Conservation (phyloP, 192 early-diverging fungal genomes). For the Linnemannia hyalina region DNA sequence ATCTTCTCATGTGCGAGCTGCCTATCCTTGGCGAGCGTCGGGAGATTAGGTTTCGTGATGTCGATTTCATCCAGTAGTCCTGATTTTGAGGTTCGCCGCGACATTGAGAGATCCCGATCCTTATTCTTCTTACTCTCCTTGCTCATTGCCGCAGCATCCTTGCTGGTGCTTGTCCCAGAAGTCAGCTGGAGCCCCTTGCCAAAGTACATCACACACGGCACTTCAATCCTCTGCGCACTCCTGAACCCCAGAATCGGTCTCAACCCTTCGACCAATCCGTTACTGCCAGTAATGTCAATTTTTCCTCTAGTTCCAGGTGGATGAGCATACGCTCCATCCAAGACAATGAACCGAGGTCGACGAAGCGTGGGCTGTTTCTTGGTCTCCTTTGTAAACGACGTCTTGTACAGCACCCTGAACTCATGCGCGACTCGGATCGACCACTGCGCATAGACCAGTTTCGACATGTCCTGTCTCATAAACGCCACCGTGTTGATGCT, state of each 20-base stretch:
- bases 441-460: slow-evolving; percentile 41
- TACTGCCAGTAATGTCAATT: not conserved
- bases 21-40: not conserved
- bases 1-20: not conserved
- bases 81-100: not conserved
- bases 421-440: slow-evolving; percentile 24
- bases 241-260: not conserved
- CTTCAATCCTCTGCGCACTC: not conserved
- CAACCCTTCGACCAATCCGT: not conserved
- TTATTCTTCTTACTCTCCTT: not conserved
- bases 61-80: not conserved
- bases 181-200: not conserved
- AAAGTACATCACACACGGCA: slow-evolving; percentile 33
- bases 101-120: no score
- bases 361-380: not conserved
- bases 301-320: not conserved
- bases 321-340: not conserved
- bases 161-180: no score
- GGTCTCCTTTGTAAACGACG: not conserved
- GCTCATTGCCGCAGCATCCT: not conserved
- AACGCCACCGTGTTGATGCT: slow-evolving; percentile 31
- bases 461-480: slow-evolving; percentile 29
- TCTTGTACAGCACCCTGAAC: not conserved
- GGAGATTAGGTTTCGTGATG: slow-evolving; percentile 1
- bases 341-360: not conserved